Conservation (phyloP, 495 filamentous ascomycete genomes). For the Pyronema omphalodes region DNA sequence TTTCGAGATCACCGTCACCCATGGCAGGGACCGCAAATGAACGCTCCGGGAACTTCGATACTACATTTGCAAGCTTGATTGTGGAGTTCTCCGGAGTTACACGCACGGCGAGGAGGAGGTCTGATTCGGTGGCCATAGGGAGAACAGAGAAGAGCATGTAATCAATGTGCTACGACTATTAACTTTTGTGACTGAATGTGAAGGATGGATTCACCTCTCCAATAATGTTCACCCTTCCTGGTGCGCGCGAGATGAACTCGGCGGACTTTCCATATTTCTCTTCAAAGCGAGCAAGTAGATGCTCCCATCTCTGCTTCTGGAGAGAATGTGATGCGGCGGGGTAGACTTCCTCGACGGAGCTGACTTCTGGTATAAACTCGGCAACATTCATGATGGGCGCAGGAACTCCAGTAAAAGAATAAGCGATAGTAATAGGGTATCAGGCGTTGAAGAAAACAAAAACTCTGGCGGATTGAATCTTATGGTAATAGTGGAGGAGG, state of each 20-base stretch:
- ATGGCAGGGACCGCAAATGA: conserved; percentile 51
- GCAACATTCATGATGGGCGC: conserved; percentile 33
- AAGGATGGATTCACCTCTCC: conserved; percentile 40
- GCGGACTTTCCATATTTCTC: conserved; percentile 49
- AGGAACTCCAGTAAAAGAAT: too few species aligned
- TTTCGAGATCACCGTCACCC: conserved; percentile 46
- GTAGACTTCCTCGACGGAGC: conserved; percentile 48
- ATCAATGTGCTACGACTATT: conserved; percentile 54
- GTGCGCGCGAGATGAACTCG: conserved; percentile 73
- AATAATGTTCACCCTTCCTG: conserved; percentile 93
- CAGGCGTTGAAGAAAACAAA: background rate
- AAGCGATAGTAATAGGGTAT: too few species aligned
- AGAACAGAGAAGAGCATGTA: conserved; percentile 93
- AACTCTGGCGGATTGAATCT: background rate
- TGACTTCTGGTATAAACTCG: conserved; percentile 37
- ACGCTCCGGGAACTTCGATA: conserved; percentile 55
- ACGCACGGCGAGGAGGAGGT: conserved; percentile 76
- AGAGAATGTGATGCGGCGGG: conserved; percentile 37
- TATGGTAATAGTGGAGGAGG: background rate
- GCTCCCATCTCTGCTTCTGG: conserved; percentile 51
- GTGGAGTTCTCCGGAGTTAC: conserved; percentile 28
- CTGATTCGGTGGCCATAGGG: conserved; percentile 83
- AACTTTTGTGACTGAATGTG: background rate
- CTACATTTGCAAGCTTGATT: conserved; percentile 60
- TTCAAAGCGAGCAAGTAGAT: conserved; percentile 52